Base-by-base conservation (phyloP, 2,329 filamentous ascomycete species). In the Paraphoma chrysanthemicola region DNA sequence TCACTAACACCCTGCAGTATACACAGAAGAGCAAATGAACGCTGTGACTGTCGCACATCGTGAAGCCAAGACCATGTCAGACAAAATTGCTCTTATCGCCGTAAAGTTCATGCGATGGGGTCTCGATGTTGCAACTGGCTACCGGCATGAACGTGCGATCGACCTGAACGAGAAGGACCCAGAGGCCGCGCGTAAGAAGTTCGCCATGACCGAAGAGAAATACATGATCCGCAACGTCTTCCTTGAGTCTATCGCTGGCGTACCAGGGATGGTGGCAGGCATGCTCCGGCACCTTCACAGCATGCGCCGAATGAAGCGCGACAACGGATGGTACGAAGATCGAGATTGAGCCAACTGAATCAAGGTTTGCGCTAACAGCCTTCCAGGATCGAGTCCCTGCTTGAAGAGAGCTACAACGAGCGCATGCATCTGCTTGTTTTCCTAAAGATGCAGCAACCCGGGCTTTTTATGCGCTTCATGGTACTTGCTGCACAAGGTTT, bases 191-290 rank as follows among this genome's bases (percentile, higher is more conserved):
- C 85, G 54, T 70, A 85, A 82, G 79, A 88, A 74, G 69, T 96
- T 86, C 69, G 75, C 76, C 33, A 91, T 91, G 82, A 95, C 87
- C 0, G 93, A 96, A 74, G 82, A 88, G 5, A 95, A 98, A 79
- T 99, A 95, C 89, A 83, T 97, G 67, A 86, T 91, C 47, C 86
- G 94, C 6, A 94, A 97, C 72, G 86, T 99, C 66, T 99, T 99
- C 77, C 85, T 99, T 33, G 95, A 99, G 77, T 93, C 90, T 47
- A 92, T 99, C 39, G 95, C 95, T 11, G 95, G 93, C 33, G 95
- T 98, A 0, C 95, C 95, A 0, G 95, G 95, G 7, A 98, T 98
- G 92, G 94, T 98, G 0, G 95, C 90, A 0, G 95, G 93, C 18
- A 97, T 97, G 91, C 82, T 98, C 14, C 85, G 95, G 33, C 95